Conservation (phyloP, 176 grass and related monocot genomes). For the Oropetium thomaeum region DNA sequence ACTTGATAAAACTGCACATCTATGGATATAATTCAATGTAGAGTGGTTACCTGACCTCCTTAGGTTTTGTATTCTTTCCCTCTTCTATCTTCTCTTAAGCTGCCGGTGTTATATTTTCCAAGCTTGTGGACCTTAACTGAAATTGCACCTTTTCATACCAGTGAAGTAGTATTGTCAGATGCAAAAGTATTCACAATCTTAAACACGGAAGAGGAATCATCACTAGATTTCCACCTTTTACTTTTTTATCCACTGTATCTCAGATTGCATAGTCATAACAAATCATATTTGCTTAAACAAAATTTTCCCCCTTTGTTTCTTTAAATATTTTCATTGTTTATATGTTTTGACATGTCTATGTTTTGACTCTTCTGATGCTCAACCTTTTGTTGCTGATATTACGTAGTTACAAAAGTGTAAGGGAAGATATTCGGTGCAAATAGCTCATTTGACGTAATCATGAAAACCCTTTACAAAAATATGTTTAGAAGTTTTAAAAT, state of each 20-base stretch:
- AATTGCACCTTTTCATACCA: not conserved
- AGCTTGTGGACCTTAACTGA: not conserved
- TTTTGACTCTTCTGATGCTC: not conserved
- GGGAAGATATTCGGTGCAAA: not conserved
- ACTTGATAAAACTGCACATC: not conserved
- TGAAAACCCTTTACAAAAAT: not conserved
- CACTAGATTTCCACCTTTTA: not conserved
- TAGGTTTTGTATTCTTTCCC: not conserved
- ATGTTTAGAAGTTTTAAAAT: not conserved
- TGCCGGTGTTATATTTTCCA: not conserved
- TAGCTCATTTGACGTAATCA: not conserved
- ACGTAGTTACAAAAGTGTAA: not conserved
- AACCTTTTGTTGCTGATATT: conserved; percentile 5
- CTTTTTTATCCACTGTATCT: not conserved
- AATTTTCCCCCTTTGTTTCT: not conserved
- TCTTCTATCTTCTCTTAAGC: not conserved
- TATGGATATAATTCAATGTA: not conserved
- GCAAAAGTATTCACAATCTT: not conserved
- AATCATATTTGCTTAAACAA: not conserved
- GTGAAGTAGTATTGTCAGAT: not conserved
- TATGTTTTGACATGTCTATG: not conserved
- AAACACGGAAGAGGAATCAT: not conserved
- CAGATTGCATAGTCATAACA: not conserved
- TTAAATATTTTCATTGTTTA: not conserved
- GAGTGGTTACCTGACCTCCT: not conserved